Base-by-base conservation (phyloP, 129 eudicot species). In the Solidago caesia region DNA sequence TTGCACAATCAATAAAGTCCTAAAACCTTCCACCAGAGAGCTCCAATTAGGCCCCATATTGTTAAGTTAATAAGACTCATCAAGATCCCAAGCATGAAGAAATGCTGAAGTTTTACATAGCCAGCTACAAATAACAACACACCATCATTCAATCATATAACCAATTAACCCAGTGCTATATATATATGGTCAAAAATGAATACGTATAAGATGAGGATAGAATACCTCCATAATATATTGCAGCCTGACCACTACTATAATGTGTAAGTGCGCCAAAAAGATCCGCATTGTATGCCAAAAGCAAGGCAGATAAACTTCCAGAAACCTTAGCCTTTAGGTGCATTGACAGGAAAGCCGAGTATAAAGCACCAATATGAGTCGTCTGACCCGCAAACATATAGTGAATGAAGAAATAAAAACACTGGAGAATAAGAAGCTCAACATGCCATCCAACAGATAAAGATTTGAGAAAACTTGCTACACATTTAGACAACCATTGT, bases 211-310 rank as follows among this genome's bases (percentile, higher is more conserved):
- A n/a, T n/a, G n/a, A n/a, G n/a, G n/a, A n/a, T n/a, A n/a, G n/a
- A n/a, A n/a, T 81, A 92, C 97, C 97, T 80, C 97, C 97, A 76
- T 85, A 92, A 74, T 92, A 92, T 14, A 92, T 91, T 57, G 93
- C 97, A 71, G 97, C 91, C 67, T 89, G 96, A 51, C 96, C 97
- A 78, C 97, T 92, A 72, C 97, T 89, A 25, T 92, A 92, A 87
- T 92, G 97, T 53, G 96, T 82, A 13, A 92, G 68, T 5, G 96
- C 91, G 16, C 96, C 96, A 72, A 92, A 92, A 71, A 92, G 93
- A 85, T 89, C 89, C 7, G 97, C 85, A 16, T 89, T 92, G 47
- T 82, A 89, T 25, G 87, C 96, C 91, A 92, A 81, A 53, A 83
- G 88, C 82, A 92, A 44, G 7, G 97, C 88, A 7, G 97, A 64